Evolutionary conservation across 2,329 filamentous ascomycete genomes (phyloP), one percentile per base, ranked within the genome.

Genomic region (Fusarium subglutinans): DNA sequence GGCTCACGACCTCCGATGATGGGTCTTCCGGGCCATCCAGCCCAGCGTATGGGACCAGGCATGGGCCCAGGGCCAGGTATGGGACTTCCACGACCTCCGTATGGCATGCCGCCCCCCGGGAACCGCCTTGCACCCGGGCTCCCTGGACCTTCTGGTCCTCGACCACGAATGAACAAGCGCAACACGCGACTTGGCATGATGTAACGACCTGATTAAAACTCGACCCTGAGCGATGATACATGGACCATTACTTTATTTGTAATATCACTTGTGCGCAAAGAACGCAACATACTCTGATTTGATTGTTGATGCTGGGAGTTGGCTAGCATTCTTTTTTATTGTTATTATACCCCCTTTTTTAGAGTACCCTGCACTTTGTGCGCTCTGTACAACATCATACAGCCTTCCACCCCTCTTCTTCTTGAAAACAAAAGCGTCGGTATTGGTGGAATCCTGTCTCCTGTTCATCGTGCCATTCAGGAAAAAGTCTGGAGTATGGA

Each of bases 121-220:
- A 65, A 66, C 50, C 72, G 77, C 20, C 72, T 73, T 43, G 66
- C 69, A 64, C 83, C 84, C 26, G 83, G 82, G 10, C 82, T 77
- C 63, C 77, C 67, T 41, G 71, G 74, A 20, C 73, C 82, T 72
- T 66, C 81, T 74, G 69, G 78, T 63, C 77, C 78, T 83, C 83
- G 77, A 50, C 85, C 87, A 56, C 84, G 83, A 72, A 89, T 90
- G 88, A 89, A 90, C 83, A 90, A 90, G 84, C 86, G 89, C 73
- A 90, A 88, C 85, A 91, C 89, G 68, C 85, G 89, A 70, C 79
- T 90, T 59, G 88, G 89, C 66, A 89, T 89, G 86, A 88, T 90
- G 83, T 86, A 79, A 83, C 66, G 69, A 75, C 63, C 66, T 77
- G 58, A 72, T 48, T 44, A 44, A 61, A 54, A 53, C 33, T 63